phyloP scores from a whole-genome alignment of 163 green algal genomes.

The Volvox carteri region DNA sequence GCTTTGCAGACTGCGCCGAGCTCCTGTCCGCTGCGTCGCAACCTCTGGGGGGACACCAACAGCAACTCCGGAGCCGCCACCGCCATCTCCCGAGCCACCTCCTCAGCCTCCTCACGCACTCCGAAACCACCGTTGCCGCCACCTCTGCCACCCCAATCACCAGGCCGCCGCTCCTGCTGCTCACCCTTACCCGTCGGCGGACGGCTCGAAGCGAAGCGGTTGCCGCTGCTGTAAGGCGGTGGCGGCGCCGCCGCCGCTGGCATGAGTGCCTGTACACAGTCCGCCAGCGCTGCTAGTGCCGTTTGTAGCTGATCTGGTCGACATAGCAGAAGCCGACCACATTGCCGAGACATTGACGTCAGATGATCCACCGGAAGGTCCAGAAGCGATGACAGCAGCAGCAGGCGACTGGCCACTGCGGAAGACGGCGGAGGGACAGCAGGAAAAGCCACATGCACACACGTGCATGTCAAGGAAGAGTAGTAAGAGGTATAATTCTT shows the following conservation, averaged over 20 bases:
- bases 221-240: too few species aligned
- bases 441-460: too few species aligned
- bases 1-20: conserved; percentile 50
- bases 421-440: background rate
- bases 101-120: background rate
- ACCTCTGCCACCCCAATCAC: background rate
- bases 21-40: conserved; percentile 29
- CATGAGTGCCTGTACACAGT: background rate
- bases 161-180: background rate
- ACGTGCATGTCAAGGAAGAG: too few species aligned
- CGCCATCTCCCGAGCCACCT: background rate
- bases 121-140: background rate
- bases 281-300: background rate
- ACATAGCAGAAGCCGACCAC: conserved; percentile 10
- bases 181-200: too few species aligned
- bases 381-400: conserved; percentile 30
- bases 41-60: conserved; percentile 15
- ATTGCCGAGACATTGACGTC: background rate
- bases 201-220: too few species aligned
- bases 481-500: too few species aligned
- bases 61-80: conserved; percentile 22
- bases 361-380: background rate
- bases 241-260: background rate
- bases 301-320: background rate
- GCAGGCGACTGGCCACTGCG: conserved; percentile 31